phyloP scores from a whole-genome alignment of 1,284 basidiomycete genomes.

The Ceratobasidium sp. region DNA sequence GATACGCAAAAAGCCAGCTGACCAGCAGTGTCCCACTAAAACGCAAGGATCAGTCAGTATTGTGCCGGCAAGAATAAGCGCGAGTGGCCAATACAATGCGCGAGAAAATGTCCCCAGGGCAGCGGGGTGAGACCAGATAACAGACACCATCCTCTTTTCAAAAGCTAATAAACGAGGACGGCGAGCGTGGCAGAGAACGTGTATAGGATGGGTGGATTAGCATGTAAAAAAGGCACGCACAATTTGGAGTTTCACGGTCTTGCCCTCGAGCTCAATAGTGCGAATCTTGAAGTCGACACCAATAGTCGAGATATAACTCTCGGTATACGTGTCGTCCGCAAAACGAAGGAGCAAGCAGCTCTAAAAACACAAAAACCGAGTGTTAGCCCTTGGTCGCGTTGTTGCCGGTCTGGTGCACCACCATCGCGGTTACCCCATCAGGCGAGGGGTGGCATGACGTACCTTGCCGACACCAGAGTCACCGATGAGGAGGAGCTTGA shows the following conservation, averaged over 20 bases:
- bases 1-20: background rate
- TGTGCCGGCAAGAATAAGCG: slow-evolving; percentile 37
- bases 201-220: background rate
- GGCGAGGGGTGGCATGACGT: slow-evolving; percentile 46
- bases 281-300: slow-evolving; percentile 99
- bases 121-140: slow-evolving; percentile 6
- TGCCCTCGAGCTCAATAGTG: slow-evolving; percentile 98
- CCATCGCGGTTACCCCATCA: slow-evolving; percentile 6
- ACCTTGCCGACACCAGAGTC: slow-evolving; percentile 98
- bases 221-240: slow-evolving; percentile 62
- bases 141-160: background rate
- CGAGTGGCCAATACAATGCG: background rate
- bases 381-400: slow-evolving; percentile 2
- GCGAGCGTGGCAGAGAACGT: slow-evolving; percentile 26
- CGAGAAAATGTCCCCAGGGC: slow-evolving; percentile 12
- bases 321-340: slow-evolving; percentile 99
- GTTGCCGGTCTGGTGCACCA: slow-evolving; percentile 6
- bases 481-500: slow-evolving; percentile 82
- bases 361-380: slow-evolving; percentile 56
- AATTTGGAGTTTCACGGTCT: slow-evolving; percentile 99
- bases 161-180: slow-evolving; percentile 3
- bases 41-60: slow-evolving; percentile 41
- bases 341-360: slow-evolving; percentile 98
- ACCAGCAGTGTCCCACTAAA: slow-evolving; percentile 96
- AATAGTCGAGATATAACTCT: slow-evolving; percentile 98